Evolutionary conservation across 1,284 basidiomycete species (phyloP).

Genomic region (Apiotrichum sp.): DNA sequence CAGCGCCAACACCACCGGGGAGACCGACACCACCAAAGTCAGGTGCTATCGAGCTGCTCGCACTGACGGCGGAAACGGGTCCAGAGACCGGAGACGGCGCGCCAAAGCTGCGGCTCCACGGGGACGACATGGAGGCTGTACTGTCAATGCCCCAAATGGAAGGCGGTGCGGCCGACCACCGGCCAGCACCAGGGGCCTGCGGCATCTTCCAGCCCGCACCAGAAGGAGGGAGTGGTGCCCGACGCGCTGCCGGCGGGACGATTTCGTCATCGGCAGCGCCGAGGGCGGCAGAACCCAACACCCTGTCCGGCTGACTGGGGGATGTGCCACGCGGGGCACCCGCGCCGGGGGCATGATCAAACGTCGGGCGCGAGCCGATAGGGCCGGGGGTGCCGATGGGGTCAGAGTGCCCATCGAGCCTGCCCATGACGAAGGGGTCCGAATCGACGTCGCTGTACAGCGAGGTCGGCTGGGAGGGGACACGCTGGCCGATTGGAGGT

Average conservation of each 20-base stretch:
- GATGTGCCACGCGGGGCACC: constrained; percentile 8
- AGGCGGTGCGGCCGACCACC: constrained; percentile 32
- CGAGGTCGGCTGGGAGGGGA: constrained; percentile 9
- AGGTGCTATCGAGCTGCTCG: not conserved
- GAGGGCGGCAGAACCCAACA: constrained; percentile 37
- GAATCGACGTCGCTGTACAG: constrained; percentile 12
- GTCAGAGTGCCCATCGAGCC: constrained; percentile 1
- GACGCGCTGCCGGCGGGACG: constrained; percentile 24
- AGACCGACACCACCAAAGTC: too few relatives aligned
- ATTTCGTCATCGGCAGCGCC: constrained; percentile 35
- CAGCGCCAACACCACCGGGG: too few relatives aligned
- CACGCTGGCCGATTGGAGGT: constrained; percentile 29
- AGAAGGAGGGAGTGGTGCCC: constrained; percentile 13
- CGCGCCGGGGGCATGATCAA: constrained; percentile 2
- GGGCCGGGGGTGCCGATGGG: constrained; percentile 13
- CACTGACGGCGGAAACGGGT: not conserved
- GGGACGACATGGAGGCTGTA: not conserved
- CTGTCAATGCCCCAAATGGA: constrained; percentile 14
- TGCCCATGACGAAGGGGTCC: constrained; percentile 1
- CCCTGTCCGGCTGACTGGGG: constrained; percentile 28
- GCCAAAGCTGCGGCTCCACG: constrained; percentile 1
- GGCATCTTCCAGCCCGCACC: constrained; percentile 19
- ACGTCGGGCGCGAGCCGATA: constrained; percentile 10
- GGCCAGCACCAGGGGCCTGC: constrained; percentile 26
- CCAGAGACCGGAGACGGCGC: not conserved